A percentile compares a stretch with the other conserved stretches of the same genome.
These are phyloP conservation scores for Globisporangium emineosum DNA, from an alignment of 352 stramenopile species.

Conservation along the genomic window DNA sequence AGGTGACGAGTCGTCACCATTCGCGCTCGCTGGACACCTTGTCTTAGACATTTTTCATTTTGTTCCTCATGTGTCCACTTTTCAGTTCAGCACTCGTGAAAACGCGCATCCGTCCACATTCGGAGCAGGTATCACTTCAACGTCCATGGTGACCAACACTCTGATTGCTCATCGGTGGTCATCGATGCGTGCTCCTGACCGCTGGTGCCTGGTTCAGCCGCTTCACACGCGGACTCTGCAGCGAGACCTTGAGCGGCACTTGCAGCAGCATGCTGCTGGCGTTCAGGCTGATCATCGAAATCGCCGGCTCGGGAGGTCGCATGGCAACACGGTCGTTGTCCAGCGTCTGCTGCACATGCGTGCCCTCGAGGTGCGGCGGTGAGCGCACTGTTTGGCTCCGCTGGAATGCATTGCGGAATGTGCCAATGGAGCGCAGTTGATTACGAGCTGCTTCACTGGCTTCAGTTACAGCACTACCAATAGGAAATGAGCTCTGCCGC, in stretches of 20 bases:
- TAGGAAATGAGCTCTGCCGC: background rate
- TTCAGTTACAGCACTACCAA: background rate
- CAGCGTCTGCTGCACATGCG: background rate
- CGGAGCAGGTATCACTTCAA: too few species aligned
- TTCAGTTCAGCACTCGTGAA: background rate
- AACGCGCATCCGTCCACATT: background rate
- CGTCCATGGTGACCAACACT: too few species aligned
- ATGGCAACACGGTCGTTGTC: background rate
- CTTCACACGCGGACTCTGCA: conserved; percentile 9
- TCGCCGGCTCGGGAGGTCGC: background rate
- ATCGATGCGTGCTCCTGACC: background rate
- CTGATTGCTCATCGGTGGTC: background rate
- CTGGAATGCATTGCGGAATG: conserved; percentile 18
- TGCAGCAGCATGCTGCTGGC: conserved; percentile 3
- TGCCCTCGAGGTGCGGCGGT: conserved; percentile 5
- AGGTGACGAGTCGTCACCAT: background rate
- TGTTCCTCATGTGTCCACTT: background rate
- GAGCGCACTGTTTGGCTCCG: conserved; percentile 7
- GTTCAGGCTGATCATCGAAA: background rate
- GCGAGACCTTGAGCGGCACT: background rate
- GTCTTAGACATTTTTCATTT: background rate
- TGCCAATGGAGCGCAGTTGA: conserved; percentile 24
- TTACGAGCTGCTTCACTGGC: background rate
- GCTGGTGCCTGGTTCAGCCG: background rate
- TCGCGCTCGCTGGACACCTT: background rate